These are phyloP conservation scores for Acanthamoeba royreba DNA, from an alignment of 208 protist genomes.

Conservation along the genomic window DNA sequence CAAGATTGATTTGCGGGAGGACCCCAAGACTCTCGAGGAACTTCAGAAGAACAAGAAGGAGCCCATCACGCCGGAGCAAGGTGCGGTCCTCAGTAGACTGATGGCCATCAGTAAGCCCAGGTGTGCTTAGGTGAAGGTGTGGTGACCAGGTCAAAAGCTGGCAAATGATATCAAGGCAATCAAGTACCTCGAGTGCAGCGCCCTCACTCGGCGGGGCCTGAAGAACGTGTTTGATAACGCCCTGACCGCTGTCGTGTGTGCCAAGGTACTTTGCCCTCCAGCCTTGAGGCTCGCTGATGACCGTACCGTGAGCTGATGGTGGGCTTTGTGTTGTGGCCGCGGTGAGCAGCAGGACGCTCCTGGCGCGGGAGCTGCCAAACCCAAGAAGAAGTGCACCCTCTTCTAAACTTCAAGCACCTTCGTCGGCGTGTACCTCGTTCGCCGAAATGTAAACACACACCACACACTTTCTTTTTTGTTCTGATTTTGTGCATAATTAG, in stretches of 20 bases:
- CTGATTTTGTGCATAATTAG: too few species aligned
- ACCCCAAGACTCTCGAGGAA: slow-evolving; percentile 60
- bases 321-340: background rate
- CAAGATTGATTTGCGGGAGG: slow-evolving; percentile 73
- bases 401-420: too few species aligned
- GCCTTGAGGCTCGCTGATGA: background rate
- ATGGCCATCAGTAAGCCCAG: too few species aligned
- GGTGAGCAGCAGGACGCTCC: background rate
- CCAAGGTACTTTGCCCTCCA: background rate
- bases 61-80: slow-evolving; percentile 61
- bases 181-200: slow-evolving; percentile 89
- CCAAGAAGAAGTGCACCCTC: background rate
- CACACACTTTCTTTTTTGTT: too few species aligned
- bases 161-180: slow-evolving; percentile 80
- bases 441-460: too few species aligned
- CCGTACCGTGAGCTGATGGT: background rate
- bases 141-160: slow-evolving; percentile 42
- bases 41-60: slow-evolving; percentile 56
- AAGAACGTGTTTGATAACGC: slow-evolving; percentile 86
- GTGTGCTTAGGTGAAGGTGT: too few species aligned
- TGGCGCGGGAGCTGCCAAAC: background rate
- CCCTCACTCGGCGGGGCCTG: slow-evolving; percentile 82
- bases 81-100: slow-evolving; percentile 85
- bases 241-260: slow-evolving; percentile 71
- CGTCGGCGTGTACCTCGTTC: too few species aligned